Evolutionary conservation across 2,329 filamentous ascomycete species (phyloP).

Genomic region (Penicillium psychrosexuale): DNA sequence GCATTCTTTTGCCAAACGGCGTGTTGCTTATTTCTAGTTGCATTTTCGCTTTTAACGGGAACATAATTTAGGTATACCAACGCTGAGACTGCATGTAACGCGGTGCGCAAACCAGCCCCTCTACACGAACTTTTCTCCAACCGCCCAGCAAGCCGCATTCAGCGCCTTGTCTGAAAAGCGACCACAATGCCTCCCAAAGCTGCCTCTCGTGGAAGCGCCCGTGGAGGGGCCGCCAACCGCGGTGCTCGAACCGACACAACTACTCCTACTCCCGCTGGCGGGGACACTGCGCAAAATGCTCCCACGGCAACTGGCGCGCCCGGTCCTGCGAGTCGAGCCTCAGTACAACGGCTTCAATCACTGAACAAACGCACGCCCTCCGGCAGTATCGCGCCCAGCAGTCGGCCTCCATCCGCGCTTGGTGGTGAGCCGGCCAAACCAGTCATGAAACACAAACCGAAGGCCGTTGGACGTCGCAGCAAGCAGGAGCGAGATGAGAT

Average conservation of each 20-base stretch:
- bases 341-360: slow-evolving; percentile 44
- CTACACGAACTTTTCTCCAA: slow-evolving; percentile 6
- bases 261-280: slow-evolving; percentile 15
- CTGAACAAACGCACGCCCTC: slow-evolving; percentile 39
- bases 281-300: slow-evolving; percentile 14
- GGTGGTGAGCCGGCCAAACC: slow-evolving; percentile 35
- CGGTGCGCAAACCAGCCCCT: not conserved
- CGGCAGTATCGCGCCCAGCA: slow-evolving; percentile 35
- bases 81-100: not conserved
- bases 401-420: slow-evolving; percentile 21
- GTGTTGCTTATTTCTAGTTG: not conserved
- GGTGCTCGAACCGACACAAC: slow-evolving; percentile 11
- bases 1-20: not conserved
- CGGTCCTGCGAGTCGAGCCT: slow-evolving; percentile 27
- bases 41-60: not conserved
- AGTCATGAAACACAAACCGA: slow-evolving; percentile 44
- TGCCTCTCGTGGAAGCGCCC: slow-evolving; percentile 26
- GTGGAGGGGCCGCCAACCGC: slow-evolving; percentile 14
- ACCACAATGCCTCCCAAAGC: slow-evolving; percentile 36
- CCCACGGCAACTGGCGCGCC: slow-evolving; percentile 12
- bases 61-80: not conserved
- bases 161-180: slow-evolving; percentile 15
- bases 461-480: slow-evolving; percentile 40
- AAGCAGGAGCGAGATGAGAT: slow-evolving; percentile 47
- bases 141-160: slow-evolving; percentile 10